phyloP scores from a whole-genome alignment of 177 flowering plant species.

The Vitis hybrid region DNA sequence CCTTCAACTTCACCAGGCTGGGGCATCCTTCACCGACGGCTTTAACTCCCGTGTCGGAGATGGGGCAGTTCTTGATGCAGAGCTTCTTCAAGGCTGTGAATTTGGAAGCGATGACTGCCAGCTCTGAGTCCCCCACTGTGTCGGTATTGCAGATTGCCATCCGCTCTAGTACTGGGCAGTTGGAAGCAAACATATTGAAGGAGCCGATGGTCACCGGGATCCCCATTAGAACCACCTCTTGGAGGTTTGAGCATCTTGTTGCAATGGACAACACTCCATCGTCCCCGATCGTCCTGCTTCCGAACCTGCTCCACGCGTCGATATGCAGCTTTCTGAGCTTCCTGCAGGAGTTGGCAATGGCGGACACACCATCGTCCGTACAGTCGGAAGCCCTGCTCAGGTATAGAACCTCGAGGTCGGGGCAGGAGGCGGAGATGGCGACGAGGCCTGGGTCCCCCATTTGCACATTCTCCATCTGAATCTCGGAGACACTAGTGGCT shows the following conservation, averaged over 20 bases:
- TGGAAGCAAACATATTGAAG: conserved; percentile 7
- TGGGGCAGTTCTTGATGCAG: conserved; percentile 16
- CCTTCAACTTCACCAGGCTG: conserved; percentile 16
- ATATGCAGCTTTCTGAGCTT: conserved; percentile 16
- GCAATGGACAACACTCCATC: conserved; percentile 5
- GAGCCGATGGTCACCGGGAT: not conserved
- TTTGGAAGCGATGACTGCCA: conserved; percentile 7
- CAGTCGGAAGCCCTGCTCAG: conserved; percentile 13
- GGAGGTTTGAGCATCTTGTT: conserved; percentile 3
- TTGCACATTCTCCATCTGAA: conserved; percentile 17
- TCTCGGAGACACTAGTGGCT: conserved; percentile 7
- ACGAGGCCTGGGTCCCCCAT: conserved; percentile 12
- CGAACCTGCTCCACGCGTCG: conserved; percentile 18
- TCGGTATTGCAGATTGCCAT: conserved; percentile 17
- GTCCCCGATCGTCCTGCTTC: conserved; percentile 11
- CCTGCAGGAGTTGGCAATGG: conserved; percentile 13
- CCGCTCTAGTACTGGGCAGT: conserved; percentile 8
- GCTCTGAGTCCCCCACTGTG: conserved; percentile 12
- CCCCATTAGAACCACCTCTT: conserved; percentile 19
- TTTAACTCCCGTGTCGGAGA: conserved; percentile 5
- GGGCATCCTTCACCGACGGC: conserved; percentile 13
- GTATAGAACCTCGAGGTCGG: conserved; percentile 8
- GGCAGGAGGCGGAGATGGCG: conserved; percentile 12
- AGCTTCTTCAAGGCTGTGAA: conserved; percentile 18
- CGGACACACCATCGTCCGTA: conserved; percentile 7